Evolutionary conservation across 805 yeast genomes (phyloP).

Genomic region (Cyberlindnera nakhonratchasimensis): DNA sequence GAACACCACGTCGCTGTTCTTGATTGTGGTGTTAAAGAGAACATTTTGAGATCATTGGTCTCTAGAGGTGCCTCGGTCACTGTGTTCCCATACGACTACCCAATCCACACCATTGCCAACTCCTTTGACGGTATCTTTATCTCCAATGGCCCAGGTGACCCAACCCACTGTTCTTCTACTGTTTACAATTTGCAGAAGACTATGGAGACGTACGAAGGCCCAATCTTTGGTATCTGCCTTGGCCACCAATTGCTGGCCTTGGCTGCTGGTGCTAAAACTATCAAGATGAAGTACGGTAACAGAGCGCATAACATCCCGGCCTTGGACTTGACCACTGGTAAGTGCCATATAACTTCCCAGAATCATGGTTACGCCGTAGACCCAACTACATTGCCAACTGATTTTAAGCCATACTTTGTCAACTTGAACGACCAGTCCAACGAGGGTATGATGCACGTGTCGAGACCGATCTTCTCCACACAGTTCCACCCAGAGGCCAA

Average conservation of each 20-base stretch:
- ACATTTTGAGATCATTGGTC: constrained; percentile 89
- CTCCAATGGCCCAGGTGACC: constrained; percentile 98
- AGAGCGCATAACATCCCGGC: constrained; percentile 99
- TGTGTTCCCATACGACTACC: constrained; percentile 94
- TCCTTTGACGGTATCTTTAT: constrained; percentile 93
- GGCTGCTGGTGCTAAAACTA: constrained; percentile 91
- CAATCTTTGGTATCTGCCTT: constrained; percentile 95
- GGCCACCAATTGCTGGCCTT: constrained; percentile 96
- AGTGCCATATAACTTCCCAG: constrained; percentile 97
- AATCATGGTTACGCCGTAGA: constrained; percentile 99
- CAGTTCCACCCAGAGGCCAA: constrained; percentile 99
- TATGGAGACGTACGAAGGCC: constrained; percentile 64
- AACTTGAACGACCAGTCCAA: constrained; percentile 94
- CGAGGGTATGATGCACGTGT: constrained; percentile 92
- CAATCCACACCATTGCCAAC: constrained; percentile 84
- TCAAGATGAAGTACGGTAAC: constrained; percentile 95
- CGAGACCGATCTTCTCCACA: constrained; percentile 89
- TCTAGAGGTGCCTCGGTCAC: constrained; percentile 95
- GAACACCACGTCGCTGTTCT: constrained; percentile 83
- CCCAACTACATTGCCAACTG: constrained; percentile 64
- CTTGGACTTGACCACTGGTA: constrained; percentile 81
- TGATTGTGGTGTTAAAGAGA: constrained; percentile 98
- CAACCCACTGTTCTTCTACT: constrained; percentile 82
- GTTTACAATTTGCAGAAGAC: constrained; percentile 69
- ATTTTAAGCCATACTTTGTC: constrained; percentile 84